Evolutionary conservation across 2,329 filamentous ascomycete species (phyloP).

Genomic region (Stachybotrys chlorohalonatus): DNA sequence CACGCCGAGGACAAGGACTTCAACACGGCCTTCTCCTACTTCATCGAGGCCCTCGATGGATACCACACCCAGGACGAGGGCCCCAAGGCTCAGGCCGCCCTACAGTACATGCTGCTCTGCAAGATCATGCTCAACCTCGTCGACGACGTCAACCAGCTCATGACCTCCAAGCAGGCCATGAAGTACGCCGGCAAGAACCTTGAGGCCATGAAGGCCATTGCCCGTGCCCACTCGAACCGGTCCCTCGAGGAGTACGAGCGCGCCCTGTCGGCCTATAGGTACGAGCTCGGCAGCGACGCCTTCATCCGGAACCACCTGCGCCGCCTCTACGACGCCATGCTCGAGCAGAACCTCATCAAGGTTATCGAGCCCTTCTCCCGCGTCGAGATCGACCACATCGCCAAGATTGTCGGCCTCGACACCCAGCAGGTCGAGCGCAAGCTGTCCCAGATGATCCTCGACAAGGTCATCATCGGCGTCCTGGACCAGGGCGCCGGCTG

Average conservation of each 20-base stretch:
- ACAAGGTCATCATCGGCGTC: slow-evolving; percentile 97
- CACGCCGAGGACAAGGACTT: slow-evolving; percentile 99
- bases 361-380: slow-evolving; percentile 98
- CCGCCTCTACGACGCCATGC: slow-evolving; percentile 92
- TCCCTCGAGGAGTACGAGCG: slow-evolving; percentile 96
- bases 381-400: slow-evolving; percentile 94
- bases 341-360: slow-evolving; percentile 99
- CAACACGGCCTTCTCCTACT: slow-evolving; percentile 97
- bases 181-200: slow-evolving; percentile 94
- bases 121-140: slow-evolving; percentile 99
- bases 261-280: slow-evolving; percentile 80
- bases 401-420: slow-evolving; percentile 94
- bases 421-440: slow-evolving; percentile 96
- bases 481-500: slow-evolving; percentile 96
- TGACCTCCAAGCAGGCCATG: slow-evolving; percentile 92
- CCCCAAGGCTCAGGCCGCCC: slow-evolving; percentile 82
- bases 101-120: slow-evolving; percentile 99
- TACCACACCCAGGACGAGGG: slow-evolving; percentile 90
- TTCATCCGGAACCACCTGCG: slow-evolving; percentile 97
- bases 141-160: slow-evolving; percentile 91
- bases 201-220: slow-evolving; percentile 98
- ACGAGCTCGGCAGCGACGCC: slow-evolving; percentile 85
- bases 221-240: slow-evolving; percentile 87
- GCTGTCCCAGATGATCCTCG: slow-evolving; percentile 97
- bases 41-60: slow-evolving; percentile 96